A percentile compares a stretch with the other conserved stretches of the same genome.
These are phyloP conservation scores for Colletotrichum sp. DNA, from an alignment of 2,329 filamentous ascomycete species.

Conservation along the genomic window DNA sequence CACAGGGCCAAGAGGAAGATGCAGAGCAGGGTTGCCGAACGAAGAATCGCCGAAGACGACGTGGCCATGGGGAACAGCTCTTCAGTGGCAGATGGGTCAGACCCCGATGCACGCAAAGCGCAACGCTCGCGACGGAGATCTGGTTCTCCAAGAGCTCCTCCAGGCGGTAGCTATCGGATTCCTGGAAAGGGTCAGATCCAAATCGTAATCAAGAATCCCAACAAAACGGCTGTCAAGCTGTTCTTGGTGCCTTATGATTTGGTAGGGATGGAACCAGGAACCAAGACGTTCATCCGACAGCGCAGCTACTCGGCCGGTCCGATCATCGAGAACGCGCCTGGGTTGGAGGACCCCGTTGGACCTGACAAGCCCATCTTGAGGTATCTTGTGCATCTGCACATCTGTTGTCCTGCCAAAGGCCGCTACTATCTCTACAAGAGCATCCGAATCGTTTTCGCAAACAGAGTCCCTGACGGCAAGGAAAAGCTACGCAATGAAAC, in stretches of 20 bases:
- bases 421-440: slow-evolving; percentile 91
- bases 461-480: slow-evolving; percentile 93
- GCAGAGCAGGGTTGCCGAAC: slow-evolving; percentile 48
- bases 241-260: slow-evolving; percentile 95
- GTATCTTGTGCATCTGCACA: slow-evolving; percentile 91
- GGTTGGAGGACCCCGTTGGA: slow-evolving; percentile 27
- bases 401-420: slow-evolving; percentile 84
- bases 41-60: slow-evolving; percentile 34
- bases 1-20: slow-evolving; percentile 53
- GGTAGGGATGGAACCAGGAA: slow-evolving; percentile 88
- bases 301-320: slow-evolving; percentile 89
- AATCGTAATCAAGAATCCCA: slow-evolving; percentile 97
- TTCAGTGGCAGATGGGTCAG: slow-evolving; percentile 23
- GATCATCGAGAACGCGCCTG: slow-evolving; percentile 71
- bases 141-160: slow-evolving; percentile 61
- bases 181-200: slow-evolving; percentile 93
- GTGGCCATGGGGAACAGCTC: slow-evolving; percentile 22
- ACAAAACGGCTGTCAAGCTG: slow-evolving; percentile 96
- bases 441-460: slow-evolving; percentile 94
- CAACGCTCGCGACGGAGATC: slow-evolving; percentile 41
- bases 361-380: slow-evolving; percentile 74
- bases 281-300: slow-evolving; percentile 95
- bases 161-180: slow-evolving; percentile 91
- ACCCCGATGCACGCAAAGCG: slow-evolving; percentile 35
- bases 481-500: slow-evolving; percentile 91